Percentiles rank a stretch among this genome's conserved stretches.
Evolutionary conservation across 306 rosid genomes (phyloP).

Genomic region (Cyamopsis tetragonoloba): DNA sequence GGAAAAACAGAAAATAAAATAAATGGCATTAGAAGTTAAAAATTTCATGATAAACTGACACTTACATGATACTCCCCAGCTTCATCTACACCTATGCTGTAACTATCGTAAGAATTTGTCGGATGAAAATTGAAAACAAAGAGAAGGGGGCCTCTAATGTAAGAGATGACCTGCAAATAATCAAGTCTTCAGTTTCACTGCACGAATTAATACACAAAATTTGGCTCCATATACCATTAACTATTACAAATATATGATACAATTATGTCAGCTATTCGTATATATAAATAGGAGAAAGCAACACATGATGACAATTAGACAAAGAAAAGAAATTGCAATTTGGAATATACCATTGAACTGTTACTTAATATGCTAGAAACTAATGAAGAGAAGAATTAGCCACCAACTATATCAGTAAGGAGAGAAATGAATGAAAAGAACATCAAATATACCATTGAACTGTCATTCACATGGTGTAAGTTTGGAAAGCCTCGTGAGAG

Average conservation of each 20-base stretch:
- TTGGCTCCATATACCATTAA: background rate
- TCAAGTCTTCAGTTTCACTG: background rate
- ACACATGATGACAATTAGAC: background rate
- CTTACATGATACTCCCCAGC: slow-evolving; percentile 96
- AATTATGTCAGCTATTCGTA: background rate
- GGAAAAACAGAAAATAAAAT: background rate
- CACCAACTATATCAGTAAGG: background rate
- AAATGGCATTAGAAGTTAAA: background rate
- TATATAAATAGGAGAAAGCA: slow-evolving; percentile 7
- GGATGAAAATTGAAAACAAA: slow-evolving; percentile 92
- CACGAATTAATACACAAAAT: background rate
- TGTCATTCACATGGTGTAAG: slow-evolving; percentile 77
- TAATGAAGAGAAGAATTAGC: background rate
- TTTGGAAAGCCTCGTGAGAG: slow-evolving; percentile 57
- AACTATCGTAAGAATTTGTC: slow-evolving; percentile 59
- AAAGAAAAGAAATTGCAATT: background rate
- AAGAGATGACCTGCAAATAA: slow-evolving; percentile 81
- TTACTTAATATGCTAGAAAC: slow-evolving; percentile 33
- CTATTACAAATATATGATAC: background rate
- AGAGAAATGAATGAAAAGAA: background rate
- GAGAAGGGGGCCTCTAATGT: slow-evolving; percentile 80
- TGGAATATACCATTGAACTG: slow-evolving; percentile 47
- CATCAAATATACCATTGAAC: slow-evolving; percentile 49
- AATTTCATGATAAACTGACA: background rate
- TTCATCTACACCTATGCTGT: slow-evolving; percentile 79